phyloP scores from a whole-genome alignment of 495 filamentous ascomycete species.

The Parmelia sp. region DNA sequence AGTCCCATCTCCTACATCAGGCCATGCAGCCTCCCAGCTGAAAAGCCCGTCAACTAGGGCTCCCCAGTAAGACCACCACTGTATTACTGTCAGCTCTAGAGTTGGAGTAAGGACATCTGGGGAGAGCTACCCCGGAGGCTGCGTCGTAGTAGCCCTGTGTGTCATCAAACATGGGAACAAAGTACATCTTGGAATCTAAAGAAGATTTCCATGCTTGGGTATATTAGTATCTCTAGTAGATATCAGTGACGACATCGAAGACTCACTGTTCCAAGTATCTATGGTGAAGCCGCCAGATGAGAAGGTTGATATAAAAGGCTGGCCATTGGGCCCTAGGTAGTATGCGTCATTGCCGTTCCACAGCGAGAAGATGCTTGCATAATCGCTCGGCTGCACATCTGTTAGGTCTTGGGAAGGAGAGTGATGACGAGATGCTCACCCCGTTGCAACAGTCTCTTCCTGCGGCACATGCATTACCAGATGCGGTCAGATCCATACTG shows the following conservation, averaged over 20 bases:
- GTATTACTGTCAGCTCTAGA: neutral
- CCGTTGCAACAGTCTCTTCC: constrained; percentile 8
- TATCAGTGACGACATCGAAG: neutral
- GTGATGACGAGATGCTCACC: neutral
- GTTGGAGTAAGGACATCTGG: neutral
- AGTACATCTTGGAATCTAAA: constrained; percentile 18
- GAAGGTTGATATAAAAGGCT: constrained; percentile 16
- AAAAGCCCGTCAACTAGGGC: constrained; percentile 32
- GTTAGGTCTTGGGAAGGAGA: neutral
- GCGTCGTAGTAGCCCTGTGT: constrained; percentile 24
- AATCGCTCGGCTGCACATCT: constrained; percentile 9
- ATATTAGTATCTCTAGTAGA: constrained; percentile 2
- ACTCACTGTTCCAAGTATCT: constrained; percentile 14
- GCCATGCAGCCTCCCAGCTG: constrained; percentile 37
- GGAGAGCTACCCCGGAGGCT: neutral
- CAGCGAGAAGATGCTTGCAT: neutral
- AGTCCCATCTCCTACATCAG: constrained; percentile 13
- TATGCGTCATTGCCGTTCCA: constrained; percentile 21
- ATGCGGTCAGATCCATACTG: constrained; percentile 27
- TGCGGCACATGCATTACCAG: neutral
- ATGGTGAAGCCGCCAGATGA: constrained; percentile 12
- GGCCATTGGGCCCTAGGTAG: constrained; percentile 23
- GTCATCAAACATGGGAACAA: constrained; percentile 27
- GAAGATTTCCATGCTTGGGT: constrained; percentile 6
- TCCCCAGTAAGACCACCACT: constrained; percentile 21